These are phyloP conservation scores for Porcisia hertigi DNA, from an alignment of 208 protist species.

Conservation along the genomic window DNA sequence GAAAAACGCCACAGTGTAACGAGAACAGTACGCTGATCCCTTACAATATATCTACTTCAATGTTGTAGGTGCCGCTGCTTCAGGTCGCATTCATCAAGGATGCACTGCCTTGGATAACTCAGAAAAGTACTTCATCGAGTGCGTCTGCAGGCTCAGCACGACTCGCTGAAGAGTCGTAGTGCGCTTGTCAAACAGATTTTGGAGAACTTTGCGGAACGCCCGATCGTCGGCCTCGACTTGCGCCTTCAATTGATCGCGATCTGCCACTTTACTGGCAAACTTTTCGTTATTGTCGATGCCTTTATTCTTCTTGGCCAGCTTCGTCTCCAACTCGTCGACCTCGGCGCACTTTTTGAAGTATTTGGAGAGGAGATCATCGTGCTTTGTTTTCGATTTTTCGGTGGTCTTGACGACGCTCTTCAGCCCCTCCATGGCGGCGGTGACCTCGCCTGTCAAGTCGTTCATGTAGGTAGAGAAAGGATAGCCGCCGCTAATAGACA, in stretches of 20 bases:
- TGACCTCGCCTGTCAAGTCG: constrained; percentile 57
- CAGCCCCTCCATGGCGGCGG: constrained; percentile 32
- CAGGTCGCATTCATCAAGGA: background rate
- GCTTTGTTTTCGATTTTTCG: constrained; percentile 28
- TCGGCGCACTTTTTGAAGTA: constrained; percentile 41
- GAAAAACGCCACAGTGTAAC: no score
- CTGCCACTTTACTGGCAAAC: constrained; percentile 40
- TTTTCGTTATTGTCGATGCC: constrained; percentile 45
- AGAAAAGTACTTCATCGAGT: constrained; percentile 42
- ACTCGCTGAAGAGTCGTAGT: constrained; percentile 31
- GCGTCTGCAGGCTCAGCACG: constrained; percentile 25
- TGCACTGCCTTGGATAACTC: constrained; percentile 18
- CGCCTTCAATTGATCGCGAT: constrained; percentile 39
- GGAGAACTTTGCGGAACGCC: constrained; percentile 20
- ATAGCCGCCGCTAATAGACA: constrained; percentile 14
- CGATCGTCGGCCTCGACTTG: constrained; percentile 33
- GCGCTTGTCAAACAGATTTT: constrained; percentile 34
- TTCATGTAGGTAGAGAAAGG: constrained; percentile 51
- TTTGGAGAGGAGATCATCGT: constrained; percentile 31
- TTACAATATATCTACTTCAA: no score
- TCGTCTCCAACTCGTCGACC: constrained; percentile 42
- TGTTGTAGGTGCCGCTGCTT: background rate
- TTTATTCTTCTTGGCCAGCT: constrained; percentile 72
- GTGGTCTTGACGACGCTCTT: constrained; percentile 20
- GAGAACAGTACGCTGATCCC: no score